A percentile compares a stretch with the other conserved stretches of the same genome.
These are phyloP conservation scores for Rhodofomes roseus DNA, from an alignment of 1,284 basidiomycete species.

Conservation along the genomic window DNA sequence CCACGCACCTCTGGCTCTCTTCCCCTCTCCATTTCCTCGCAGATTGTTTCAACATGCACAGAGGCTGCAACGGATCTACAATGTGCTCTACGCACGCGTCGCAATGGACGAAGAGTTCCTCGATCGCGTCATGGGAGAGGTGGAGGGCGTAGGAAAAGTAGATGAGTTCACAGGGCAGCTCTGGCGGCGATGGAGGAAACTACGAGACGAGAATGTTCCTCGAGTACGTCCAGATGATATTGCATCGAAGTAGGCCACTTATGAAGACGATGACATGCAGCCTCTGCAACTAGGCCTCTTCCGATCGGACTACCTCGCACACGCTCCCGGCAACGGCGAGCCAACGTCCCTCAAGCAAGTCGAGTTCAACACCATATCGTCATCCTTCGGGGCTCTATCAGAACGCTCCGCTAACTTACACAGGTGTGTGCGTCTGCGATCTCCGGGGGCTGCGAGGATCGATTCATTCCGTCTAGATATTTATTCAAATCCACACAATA, in stretches of 20 bases:
- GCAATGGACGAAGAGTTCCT: conserved; percentile 81
- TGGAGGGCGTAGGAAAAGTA: conserved; percentile 71
- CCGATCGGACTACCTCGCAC: conserved; percentile 94
- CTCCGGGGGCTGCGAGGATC: neutral
- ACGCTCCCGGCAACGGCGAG: conserved; percentile 42
- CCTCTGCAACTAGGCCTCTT: conserved; percentile 89
- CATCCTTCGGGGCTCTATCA: conserved; percentile 85
- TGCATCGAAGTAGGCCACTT: neutral
- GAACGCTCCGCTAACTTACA: conserved; percentile 76
- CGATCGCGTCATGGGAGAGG: conserved; percentile 78
- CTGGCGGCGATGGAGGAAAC: conserved; percentile 81
- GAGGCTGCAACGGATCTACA: conserved; percentile 76
- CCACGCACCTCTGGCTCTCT: conserved; percentile 85
- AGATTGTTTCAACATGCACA: conserved; percentile 66
- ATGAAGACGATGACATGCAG: conserved; percentile 36
- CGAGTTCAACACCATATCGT: conserved; percentile 97
- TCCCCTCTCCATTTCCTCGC: conserved; percentile 87
- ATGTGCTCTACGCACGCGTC: conserved; percentile 82
- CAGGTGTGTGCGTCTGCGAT: conserved; percentile 42
- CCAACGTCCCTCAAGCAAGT: conserved; percentile 82
- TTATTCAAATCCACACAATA: conserved; percentile 65
- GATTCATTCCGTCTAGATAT: conserved; percentile 44
- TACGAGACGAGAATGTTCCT: conserved; percentile 59
- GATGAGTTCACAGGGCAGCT: conserved; percentile 86
- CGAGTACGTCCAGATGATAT: conserved; percentile 30